Conservation (phyloP, 2,329 filamentous ascomycete genomes). For the Alternaria longipes region DNA sequence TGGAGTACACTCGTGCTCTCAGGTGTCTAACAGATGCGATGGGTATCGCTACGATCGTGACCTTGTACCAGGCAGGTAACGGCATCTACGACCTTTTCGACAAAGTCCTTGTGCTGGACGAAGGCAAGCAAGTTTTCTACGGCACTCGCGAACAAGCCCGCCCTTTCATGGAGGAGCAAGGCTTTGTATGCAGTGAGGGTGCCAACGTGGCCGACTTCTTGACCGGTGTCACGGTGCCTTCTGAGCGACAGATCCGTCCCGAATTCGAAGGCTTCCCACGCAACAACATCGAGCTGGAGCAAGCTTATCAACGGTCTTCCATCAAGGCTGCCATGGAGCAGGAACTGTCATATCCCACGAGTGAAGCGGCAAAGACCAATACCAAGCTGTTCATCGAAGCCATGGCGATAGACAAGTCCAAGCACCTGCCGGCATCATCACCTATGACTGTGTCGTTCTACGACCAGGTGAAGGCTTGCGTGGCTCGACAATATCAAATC, state of each 20-base stretch:
- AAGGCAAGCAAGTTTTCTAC: conserved; percentile 79
- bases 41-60: conserved; percentile 62
- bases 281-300: conserved; percentile 54
- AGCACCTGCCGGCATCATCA: conserved; percentile 62
- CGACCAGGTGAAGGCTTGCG: conserved; percentile 63
- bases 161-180: conserved; percentile 72
- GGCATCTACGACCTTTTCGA: conserved; percentile 71
- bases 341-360: conserved; percentile 67
- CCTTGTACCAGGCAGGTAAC: conserved; percentile 63
- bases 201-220: conserved; percentile 77
- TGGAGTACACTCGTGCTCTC: conserved; percentile 65
- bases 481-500: conserved; percentile 71
- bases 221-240: conserved; percentile 71
- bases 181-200: conserved; percentile 70
- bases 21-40: conserved; percentile 60
- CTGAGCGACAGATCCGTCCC: conserved; percentile 52
- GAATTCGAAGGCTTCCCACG: conserved; percentile 56
- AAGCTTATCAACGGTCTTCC: conserved; percentile 60
- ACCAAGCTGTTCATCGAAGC: conserved; percentile 62
- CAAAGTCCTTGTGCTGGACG: conserved; percentile 76
- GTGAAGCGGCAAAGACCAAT: conserved; percentile 54
- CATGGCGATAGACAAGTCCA: conserved; percentile 65
- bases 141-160: conserved; percentile 68
- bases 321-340: conserved; percentile 62
- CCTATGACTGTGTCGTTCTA: conserved; percentile 57